Evolutionary conservation across 2,329 filamentous ascomycete genomes (phyloP), one percentile per base, ranked within the genome.

Genomic region (Claviceps sp.): DNA sequence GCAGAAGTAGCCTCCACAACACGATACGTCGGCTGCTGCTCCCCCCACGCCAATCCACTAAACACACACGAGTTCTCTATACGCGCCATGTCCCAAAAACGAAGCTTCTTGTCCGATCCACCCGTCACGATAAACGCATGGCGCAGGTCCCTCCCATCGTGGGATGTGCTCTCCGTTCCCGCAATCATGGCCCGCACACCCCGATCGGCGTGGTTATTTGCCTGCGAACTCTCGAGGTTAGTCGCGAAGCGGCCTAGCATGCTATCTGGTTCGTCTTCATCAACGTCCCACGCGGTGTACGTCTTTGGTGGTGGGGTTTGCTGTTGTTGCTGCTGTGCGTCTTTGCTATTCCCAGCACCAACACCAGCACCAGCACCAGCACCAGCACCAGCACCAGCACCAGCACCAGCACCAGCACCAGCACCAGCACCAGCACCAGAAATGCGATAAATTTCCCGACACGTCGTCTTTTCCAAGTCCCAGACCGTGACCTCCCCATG

Each of bases 401-500:
- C 37, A 38, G 13, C 16, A n/a, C 9, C 30, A 9, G 26, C 8
- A 30, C 26, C 26, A 11, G 30, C 30, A 30, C 30, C 78, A 1
- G 81, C 77, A 37, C 11, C 37, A 16, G 11, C 37, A 38, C 37
- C 37, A 38, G 13, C 16, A n/a, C 38, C 16, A 9, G 5, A n/a
- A 18, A 16, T 85, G 69, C 88, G 83, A 65, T 95, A 95, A 1
- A 96, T 84, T 65, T 97, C 90, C 54, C 88, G 81, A 62, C 93
- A 98, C 46, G 86, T 78, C 7, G 83, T 81, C 69, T 91, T 94
- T 64, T 97, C 91, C 16, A 97, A 74, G 62, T 97, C 93, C 93
- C 93, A 98, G 1, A 95, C 86, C 0, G 88, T 94, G 37, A 98
- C 81, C 63, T 98, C 93, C 16, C 88, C 88, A 55, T 87, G 82